Conservation (phyloP, 768 basidiomycete species). For the Mycena rosella region DNA sequence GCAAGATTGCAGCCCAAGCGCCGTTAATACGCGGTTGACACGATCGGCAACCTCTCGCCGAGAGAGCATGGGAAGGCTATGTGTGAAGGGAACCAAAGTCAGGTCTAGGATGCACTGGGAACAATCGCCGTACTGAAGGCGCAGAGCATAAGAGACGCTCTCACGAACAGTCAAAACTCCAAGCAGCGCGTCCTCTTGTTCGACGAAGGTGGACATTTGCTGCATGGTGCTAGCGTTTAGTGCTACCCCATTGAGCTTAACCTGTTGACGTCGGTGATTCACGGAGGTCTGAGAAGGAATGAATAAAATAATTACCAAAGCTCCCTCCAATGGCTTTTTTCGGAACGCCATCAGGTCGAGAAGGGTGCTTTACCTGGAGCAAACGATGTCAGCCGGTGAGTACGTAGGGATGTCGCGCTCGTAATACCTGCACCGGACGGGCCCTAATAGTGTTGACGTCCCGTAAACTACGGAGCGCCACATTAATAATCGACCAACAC, state of each 20-base stretch:
- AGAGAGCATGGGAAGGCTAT: constrained; percentile 52
- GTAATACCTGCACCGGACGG: constrained; percentile 57
- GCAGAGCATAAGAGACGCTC: constrained; percentile 64
- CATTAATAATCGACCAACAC: constrained; percentile 15
- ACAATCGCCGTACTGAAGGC: constrained; percentile 53
- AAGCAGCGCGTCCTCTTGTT: constrained; percentile 71
- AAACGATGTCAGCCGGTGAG: background rate
- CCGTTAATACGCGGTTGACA: constrained; percentile 58
- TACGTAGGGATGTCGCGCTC: background rate
- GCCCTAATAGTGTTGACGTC: constrained; percentile 44
- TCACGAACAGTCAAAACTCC: constrained; percentile 71
- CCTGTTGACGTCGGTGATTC: constrained; percentile 39
- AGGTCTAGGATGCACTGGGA: background rate
- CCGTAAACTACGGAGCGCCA: constrained; percentile 12
- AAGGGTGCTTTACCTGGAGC: constrained; percentile 56
- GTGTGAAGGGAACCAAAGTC: constrained; percentile 32
- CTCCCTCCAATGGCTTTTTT: constrained; percentile 47
- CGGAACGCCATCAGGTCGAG: constrained; percentile 60
- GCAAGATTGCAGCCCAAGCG: constrained; percentile 63
- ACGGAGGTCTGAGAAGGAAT: background rate
- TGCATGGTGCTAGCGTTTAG: constrained; percentile 49
- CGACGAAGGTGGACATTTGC: constrained; percentile 63
- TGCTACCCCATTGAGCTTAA: constrained; percentile 47
- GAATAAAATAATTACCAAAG: constrained; percentile 44
- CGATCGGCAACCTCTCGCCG: constrained; percentile 51